Percentiles rank a stretch among this genome's conserved stretches.
Conservation (phyloP, 1,284 basidiomycete genomes). For the Fomitopsis betulina region DNA sequence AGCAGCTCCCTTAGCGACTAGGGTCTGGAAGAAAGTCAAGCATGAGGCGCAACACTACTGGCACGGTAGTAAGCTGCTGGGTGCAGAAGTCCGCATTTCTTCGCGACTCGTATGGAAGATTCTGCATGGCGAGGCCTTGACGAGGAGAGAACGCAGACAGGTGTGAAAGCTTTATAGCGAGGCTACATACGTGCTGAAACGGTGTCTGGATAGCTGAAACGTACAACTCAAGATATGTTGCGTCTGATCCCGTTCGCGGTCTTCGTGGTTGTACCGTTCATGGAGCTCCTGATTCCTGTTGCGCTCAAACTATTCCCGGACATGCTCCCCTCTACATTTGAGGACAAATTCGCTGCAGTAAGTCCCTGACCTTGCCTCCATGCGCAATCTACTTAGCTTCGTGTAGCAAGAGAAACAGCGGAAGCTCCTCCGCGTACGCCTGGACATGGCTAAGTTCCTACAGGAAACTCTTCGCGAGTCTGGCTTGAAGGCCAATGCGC, state of each 20-base stretch:
- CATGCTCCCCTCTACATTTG: slow-evolving; percentile 98
- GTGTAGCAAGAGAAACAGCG: slow-evolving; percentile 92
- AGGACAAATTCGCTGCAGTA: slow-evolving; percentile 92
- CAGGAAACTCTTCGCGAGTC: slow-evolving; percentile 97
- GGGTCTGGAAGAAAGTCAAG: slow-evolving; percentile 90
- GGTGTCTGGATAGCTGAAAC: slow-evolving; percentile 59
- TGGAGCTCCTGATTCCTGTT: slow-evolving; percentile 96
- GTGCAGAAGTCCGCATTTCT: slow-evolving; percentile 92
- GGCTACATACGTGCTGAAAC: background rate
- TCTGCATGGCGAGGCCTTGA: slow-evolving; percentile 86
- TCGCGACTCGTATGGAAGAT: slow-evolving; percentile 88
- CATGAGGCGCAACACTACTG: slow-evolving; percentile 97
- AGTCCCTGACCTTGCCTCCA: slow-evolving; percentile 23
- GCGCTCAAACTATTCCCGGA: slow-evolving; percentile 97
- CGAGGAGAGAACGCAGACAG: slow-evolving; percentile 92
- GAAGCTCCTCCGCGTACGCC: slow-evolving; percentile 88
- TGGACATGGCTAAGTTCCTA: slow-evolving; percentile 99
- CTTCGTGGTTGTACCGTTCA: slow-evolving; percentile 96
- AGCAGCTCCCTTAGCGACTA: slow-evolving; percentile 49
- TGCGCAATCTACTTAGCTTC: background rate
- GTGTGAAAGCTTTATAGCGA: slow-evolving; percentile 31
- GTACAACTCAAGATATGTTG: slow-evolving; percentile 91
- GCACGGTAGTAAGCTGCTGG: slow-evolving; percentile 93
- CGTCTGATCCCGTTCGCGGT: slow-evolving; percentile 94
- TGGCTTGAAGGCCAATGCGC: slow-evolving; percentile 86